phyloP scores from a whole-genome alignment of 306 rosid genomes.

The Arachis stenosperma region DNA sequence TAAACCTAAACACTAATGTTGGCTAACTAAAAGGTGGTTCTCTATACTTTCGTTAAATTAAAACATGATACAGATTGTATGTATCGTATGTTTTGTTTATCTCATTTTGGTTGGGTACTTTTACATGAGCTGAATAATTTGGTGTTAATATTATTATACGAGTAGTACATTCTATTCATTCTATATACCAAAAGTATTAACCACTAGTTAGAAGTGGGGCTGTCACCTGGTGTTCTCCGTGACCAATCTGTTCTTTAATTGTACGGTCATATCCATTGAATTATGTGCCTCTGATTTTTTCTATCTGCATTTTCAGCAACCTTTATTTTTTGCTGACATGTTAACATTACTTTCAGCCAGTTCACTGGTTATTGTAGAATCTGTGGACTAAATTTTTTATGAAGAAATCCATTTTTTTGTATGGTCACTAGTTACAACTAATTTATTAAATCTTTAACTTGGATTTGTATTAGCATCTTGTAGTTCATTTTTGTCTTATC shows the following conservation, averaged over 20 bases:
- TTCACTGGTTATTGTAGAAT: not conserved
- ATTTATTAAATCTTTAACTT: not conserved
- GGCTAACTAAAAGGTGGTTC: too few relatives aligned
- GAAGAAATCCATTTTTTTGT: not conserved
- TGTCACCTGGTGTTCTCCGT: not conserved
- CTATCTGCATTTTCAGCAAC: not conserved
- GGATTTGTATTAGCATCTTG: too few relatives aligned
- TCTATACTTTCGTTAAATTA: too few relatives aligned
- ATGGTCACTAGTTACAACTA: not conserved
- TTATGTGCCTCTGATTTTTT: not conserved
- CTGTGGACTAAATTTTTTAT: not conserved
- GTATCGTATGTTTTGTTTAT: too few relatives aligned
- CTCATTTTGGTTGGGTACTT: too few relatives aligned
- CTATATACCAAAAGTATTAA: not conserved
- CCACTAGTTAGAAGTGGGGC: not conserved
- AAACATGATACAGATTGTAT: too few relatives aligned
- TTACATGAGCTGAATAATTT: too few relatives aligned
- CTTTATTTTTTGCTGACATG: not conserved
- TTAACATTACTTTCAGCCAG: not conserved
- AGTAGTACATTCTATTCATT: not conserved
- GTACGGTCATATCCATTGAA: not conserved
- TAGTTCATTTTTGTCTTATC: too few relatives aligned
- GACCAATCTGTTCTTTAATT: not conserved
- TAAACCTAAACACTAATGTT: too few relatives aligned
- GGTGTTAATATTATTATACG: too few relatives aligned